These are phyloP conservation scores for Cetradonia linearis DNA, from an alignment of 495 filamentous ascomycete species.

Conservation along the genomic window DNA sequence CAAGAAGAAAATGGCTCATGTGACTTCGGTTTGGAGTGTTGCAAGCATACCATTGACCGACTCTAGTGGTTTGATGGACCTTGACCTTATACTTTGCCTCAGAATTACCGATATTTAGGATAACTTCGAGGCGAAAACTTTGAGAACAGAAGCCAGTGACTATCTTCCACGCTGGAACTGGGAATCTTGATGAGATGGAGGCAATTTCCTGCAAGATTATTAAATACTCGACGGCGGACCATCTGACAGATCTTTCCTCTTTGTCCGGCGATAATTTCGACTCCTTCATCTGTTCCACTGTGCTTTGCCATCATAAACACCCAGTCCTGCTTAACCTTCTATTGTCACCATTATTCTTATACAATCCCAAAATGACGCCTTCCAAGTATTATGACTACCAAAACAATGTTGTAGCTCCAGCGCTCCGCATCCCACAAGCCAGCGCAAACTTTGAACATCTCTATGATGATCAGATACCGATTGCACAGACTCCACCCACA, in stretches of 20 bases:
- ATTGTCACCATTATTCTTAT: not conserved
- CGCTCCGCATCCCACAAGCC: not conserved
- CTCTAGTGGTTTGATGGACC: not conserved
- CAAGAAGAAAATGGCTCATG: too few relatives aligned
- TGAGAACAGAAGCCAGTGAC: not conserved
- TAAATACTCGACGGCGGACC: not conserved
- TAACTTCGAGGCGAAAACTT: not conserved
- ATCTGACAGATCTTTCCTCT: not conserved
- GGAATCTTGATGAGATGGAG: not conserved
- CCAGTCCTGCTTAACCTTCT: not conserved
- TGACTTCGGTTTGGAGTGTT: not conserved
- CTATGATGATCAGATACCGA: not conserved
- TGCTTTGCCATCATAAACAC: not conserved
- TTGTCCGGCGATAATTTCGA: not conserved
- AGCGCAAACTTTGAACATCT: not conserved
- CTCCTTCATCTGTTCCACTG: not conserved
- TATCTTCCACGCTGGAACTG: not conserved
- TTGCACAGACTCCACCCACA: not conserved
- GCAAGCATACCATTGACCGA: not conserved
- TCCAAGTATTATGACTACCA: not conserved
- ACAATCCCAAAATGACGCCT: not conserved
- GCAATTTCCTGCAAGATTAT: not conserved
- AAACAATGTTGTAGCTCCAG: not conserved
- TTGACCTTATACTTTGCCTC: not conserved
- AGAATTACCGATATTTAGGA: not conserved